A percentile compares a stretch with the other conserved stretches of the same genome.
phyloP scores from a whole-genome alignment of 2,329 filamentous ascomycete species.

The Parascedosporium putredinis region DNA sequence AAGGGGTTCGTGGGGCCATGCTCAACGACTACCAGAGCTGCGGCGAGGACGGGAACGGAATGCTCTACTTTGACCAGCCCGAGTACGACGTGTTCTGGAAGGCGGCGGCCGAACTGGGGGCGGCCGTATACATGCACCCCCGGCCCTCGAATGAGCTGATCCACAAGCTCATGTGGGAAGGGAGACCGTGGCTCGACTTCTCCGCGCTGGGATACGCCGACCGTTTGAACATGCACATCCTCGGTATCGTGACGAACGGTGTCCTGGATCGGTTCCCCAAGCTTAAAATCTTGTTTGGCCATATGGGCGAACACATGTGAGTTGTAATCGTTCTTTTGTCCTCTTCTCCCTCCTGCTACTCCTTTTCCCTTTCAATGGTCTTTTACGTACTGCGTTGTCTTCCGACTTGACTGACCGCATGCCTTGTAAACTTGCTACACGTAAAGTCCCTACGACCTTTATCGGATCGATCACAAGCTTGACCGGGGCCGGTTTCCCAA shows the following conservation, averaged over 20 bases:
- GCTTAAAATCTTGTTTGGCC: constrained; percentile 28
- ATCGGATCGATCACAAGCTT: not conserved
- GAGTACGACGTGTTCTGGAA: constrained; percentile 20
- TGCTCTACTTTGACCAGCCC: constrained; percentile 20
- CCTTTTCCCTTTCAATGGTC: not conserved
- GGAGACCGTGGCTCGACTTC: constrained; percentile 1
- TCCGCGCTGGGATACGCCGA: not conserved
- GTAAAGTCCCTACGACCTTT: not conserved
- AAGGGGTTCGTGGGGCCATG: constrained; percentile 22
- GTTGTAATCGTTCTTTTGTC: not conserved
- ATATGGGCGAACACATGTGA: constrained; percentile 24
- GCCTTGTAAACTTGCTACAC: too few species aligned
- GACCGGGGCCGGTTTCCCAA: not conserved
- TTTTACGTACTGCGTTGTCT: too few species aligned
- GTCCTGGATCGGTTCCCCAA: constrained; percentile 25
- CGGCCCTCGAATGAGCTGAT: not conserved
- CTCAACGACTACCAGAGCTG: constrained; percentile 14
- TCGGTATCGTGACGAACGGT: constrained; percentile 23
- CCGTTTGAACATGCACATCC: constrained; percentile 16
- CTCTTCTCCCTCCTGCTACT: not conserved
- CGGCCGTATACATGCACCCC: constrained; percentile 42
- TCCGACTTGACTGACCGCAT: too few species aligned
- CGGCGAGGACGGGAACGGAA: constrained; percentile 15
- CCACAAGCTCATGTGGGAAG: constrained; percentile 3
- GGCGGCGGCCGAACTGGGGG: constrained; percentile 31